Conservation (phyloP, 2,329 filamentous ascomycete genomes). For the Juglanconis sp. region DNA sequence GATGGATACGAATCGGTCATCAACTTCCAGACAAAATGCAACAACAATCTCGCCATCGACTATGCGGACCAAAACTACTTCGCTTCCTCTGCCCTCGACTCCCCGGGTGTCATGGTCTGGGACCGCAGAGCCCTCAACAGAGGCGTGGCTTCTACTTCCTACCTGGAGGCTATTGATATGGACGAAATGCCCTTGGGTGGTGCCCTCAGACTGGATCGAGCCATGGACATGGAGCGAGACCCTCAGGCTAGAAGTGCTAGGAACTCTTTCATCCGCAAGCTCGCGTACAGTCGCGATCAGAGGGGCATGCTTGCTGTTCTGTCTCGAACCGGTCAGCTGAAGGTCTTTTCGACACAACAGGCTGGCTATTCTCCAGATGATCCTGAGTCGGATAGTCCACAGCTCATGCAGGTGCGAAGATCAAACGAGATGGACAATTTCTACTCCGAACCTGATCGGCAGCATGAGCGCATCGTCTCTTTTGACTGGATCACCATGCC, state of each 20-base stretch:
- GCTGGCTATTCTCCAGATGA: conserved; percentile 48
- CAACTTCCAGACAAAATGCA: conserved; percentile 64
- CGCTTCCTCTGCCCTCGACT: conserved; percentile 72
- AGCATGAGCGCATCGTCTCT: conserved; percentile 61
- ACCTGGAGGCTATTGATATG: conserved; percentile 56
- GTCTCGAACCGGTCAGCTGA: conserved; percentile 61
- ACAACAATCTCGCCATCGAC: conserved; percentile 74
- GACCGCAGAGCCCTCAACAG: conserved; percentile 64
- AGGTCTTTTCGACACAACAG: conserved; percentile 52
- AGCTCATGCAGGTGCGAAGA: conserved; percentile 56
- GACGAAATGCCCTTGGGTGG: conserved; percentile 62
- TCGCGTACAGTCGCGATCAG: conserved; percentile 62
- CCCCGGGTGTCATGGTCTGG: conserved; percentile 74
- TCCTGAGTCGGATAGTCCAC: conserved; percentile 44
- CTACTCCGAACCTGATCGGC: conserved; percentile 48
- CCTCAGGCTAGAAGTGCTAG: conserved; percentile 45
- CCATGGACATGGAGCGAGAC: conserved; percentile 53
- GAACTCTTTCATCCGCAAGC: conserved; percentile 58
- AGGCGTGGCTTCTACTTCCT: conserved; percentile 49
- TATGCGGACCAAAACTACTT: conserved; percentile 81
- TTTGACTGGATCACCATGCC: conserved; percentile 65
- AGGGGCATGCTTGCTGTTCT: conserved; percentile 59
- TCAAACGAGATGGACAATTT: conserved; percentile 62
- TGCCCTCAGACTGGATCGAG: conserved; percentile 54
- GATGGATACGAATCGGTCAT: conserved; percentile 39